These are phyloP conservation scores for Amanita exitialis DNA, from an alignment of 768 basidiomycete species.

Conservation along the genomic window DNA sequence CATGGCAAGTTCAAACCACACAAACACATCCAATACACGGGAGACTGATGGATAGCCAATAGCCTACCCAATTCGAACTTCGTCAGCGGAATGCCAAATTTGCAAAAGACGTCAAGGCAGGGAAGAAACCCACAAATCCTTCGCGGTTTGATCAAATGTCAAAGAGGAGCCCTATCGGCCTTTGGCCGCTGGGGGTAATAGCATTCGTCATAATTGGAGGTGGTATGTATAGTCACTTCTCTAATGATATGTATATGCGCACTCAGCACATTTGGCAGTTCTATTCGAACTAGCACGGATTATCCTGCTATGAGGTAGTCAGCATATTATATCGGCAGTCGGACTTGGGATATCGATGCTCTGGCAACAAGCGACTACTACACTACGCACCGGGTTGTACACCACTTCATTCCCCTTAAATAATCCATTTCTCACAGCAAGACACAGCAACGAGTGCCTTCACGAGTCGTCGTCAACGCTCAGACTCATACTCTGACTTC, in stretches of 20 bases:
- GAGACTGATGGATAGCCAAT: background rate
- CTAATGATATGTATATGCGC: background rate
- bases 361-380: background rate
- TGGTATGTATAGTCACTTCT: slow-evolving; percentile 33
- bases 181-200: slow-evolving; percentile 66
- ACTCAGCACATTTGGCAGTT: slow-evolving; percentile 29
- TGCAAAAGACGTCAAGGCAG: slow-evolving; percentile 57
- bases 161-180: slow-evolving; percentile 65
- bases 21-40: background rate
- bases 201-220: slow-evolving; percentile 75
- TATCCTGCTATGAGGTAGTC: background rate
- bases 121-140: slow-evolving; percentile 66
- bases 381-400: background rate
- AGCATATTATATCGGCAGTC: no score
- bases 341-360: no score
- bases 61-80: slow-evolving; percentile 81
- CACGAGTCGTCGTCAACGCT: slow-evolving; percentile 31
- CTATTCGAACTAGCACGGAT: slow-evolving; percentile 43
- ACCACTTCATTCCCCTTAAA: background rate
- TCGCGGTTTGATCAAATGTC: slow-evolving; percentile 63
- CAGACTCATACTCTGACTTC: slow-evolving; percentile 54
- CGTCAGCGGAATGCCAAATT: slow-evolving; percentile 76
- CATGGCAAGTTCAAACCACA: slow-evolving; percentile 17
- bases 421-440: background rate
- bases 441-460: background rate